A percentile compares a stretch with the other conserved stretches of the same genome.
These are phyloP conservation scores for Paramarasmius palmivorus DNA, from an alignment of 1,284 basidiomycete genomes.

Conservation along the genomic window DNA sequence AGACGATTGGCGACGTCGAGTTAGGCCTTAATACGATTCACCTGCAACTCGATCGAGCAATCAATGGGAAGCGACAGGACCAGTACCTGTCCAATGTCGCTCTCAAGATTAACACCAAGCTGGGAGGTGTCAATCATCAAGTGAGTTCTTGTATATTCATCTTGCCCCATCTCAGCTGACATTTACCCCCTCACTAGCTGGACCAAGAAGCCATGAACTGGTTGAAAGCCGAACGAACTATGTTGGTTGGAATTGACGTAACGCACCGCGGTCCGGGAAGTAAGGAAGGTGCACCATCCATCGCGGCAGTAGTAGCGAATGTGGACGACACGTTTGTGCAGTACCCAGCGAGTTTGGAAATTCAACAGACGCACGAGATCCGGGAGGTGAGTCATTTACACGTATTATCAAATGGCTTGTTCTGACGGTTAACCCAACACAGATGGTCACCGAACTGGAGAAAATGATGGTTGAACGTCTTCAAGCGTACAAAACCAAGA, in stretches of 20 bases:
- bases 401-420: not conserved
- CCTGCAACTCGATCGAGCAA: conserved; percentile 64
- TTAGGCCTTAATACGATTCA: conserved; percentile 70
- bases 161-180: not conserved
- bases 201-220: conserved; percentile 57
- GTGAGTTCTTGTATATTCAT: conserved; percentile 23
- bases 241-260: conserved; percentile 82
- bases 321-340: conserved; percentile 65
- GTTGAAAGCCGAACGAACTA: conserved; percentile 66
- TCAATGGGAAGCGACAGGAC: conserved; percentile 53
- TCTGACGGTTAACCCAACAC: conserved; percentile 6
- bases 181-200: conserved; percentile 33
- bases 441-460: conserved; percentile 68
- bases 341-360: conserved; percentile 66
- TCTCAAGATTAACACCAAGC: conserved; percentile 70
- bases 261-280: conserved; percentile 67
- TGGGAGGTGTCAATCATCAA: conserved; percentile 75
- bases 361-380: conserved; percentile 52
- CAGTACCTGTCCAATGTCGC: conserved; percentile 80
- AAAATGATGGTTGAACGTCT: conserved; percentile 73
- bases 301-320: conserved; percentile 77
- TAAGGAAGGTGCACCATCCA: conserved; percentile 65
- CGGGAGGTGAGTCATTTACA: conserved; percentile 54
- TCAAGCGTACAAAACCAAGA: conserved; percentile 53
- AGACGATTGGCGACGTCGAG: conserved; percentile 66